A percentile compares a stretch with the other conserved stretches of the same genome.
These are phyloP conservation scores for Basipetospora chlamydospora DNA, from an alignment of 2,329 filamentous ascomycete genomes.

Conservation along the genomic window DNA sequence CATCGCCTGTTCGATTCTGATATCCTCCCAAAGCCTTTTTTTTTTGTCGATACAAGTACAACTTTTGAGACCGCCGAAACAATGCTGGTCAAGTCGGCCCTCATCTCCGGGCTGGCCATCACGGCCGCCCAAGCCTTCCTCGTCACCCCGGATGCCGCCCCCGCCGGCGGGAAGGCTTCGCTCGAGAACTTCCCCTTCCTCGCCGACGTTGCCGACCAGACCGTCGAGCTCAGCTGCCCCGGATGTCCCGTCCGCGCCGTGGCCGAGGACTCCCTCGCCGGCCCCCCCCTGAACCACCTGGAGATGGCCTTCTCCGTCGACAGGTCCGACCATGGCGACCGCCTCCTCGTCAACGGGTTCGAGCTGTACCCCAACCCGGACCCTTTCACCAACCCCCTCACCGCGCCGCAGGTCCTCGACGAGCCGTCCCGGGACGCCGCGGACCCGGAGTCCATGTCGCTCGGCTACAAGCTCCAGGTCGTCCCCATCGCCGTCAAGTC, in stretches of 20 bases:
- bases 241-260: constrained; percentile 32
- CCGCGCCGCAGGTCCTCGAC: constrained; percentile 29
- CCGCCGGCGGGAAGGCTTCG: constrained; percentile 26
- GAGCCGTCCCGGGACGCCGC: constrained; percentile 10
- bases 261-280: constrained; percentile 12
- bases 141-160: constrained; percentile 33
- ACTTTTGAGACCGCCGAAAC: neutral
- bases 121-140: constrained; percentile 29
- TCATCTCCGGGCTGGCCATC: constrained; percentile 2
- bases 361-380: constrained; percentile 43
- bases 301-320: constrained; percentile 41
- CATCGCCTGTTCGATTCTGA: no score
- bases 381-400: constrained; percentile 27
- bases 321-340: constrained; percentile 24
- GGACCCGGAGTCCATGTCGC: constrained; percentile 15
- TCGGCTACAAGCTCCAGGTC: constrained; percentile 35
- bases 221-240: constrained; percentile 35
- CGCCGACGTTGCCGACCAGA: constrained; percentile 25
- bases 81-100: constrained; percentile 6
- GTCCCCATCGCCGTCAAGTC: constrained; percentile 28
- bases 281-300: constrained; percentile 23
- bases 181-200: no score
- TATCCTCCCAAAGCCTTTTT: neutral
- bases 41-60: neutral
- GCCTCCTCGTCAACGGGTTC: constrained; percentile 43